Conservation (phyloP, 768 basidiomycete species). For the Nevesoporus exiguus region DNA sequence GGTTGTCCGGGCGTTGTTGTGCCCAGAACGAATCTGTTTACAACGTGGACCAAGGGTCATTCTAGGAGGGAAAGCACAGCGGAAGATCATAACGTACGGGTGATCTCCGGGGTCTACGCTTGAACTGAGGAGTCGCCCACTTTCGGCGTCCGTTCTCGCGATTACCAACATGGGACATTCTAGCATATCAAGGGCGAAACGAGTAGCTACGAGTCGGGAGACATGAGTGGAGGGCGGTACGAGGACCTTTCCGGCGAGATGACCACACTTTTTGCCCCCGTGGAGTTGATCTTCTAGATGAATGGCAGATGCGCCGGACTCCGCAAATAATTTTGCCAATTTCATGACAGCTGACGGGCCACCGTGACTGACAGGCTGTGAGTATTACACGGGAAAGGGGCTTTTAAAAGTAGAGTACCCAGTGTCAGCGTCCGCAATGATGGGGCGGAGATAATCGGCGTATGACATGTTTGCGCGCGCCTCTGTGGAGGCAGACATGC, state of each 20-base stretch:
- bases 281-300: conserved; percentile 94
- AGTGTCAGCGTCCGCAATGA: conserved; percentile 93
- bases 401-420: conserved; percentile 49
- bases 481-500: conserved; percentile 61
- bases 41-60: conserved; percentile 8
- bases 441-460: conserved; percentile 86
- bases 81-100: conserved; percentile 34
- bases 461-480: conserved; percentile 69
- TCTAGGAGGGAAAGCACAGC: not conserved
- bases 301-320: conserved; percentile 86
- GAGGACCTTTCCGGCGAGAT: conserved; percentile 88
- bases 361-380: conserved; percentile 61
- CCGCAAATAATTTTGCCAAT: conserved; percentile 90
- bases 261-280: conserved; percentile 94
- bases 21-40: conserved; percentile 59
- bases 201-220: conserved; percentile 77
- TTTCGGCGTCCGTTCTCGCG: conserved; percentile 90
- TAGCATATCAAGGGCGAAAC: conserved; percentile 89
- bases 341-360: conserved; percentile 95
- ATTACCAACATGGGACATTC: conserved; percentile 86
- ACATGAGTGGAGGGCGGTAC: conserved; percentile 88
- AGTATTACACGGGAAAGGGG: not conserved
- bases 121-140: conserved; percentile 77
- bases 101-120: conserved; percentile 84
- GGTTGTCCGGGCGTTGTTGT: conserved; percentile 48